Percentiles rank a stretch among this genome's conserved stretches.
Evolutionary conservation across 345 rosid genomes (phyloP).

Genomic region (Euphorbia tirucalli): DNA sequence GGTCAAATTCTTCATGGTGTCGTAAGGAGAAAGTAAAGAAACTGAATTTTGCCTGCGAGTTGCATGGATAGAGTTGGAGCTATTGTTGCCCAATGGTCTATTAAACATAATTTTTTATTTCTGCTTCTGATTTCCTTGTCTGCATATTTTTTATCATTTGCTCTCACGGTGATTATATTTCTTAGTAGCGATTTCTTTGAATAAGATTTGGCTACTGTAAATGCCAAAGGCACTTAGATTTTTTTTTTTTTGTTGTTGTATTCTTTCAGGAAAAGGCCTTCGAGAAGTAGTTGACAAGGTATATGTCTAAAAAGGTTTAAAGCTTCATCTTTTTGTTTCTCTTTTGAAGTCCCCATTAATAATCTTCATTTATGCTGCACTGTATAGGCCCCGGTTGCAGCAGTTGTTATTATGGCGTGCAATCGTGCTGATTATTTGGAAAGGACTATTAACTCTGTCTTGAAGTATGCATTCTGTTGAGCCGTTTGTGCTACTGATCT

Average conservation of each 20-base stretch:
- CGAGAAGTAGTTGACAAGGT: conserved; percentile 51
- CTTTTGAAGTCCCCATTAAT: conserved; percentile 2
- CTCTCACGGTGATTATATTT: background rate
- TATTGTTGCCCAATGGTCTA: background rate
- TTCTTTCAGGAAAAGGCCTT: conserved; percentile 65
- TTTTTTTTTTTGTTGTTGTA: conserved; percentile 15
- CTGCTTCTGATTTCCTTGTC: background rate
- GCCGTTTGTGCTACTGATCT: conserved; percentile 3
- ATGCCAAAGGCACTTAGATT: conserved; percentile 6
- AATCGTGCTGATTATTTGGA: conserved; percentile 95
- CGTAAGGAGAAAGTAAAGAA: background rate
- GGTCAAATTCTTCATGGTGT: background rate
- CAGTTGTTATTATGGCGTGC: conserved; percentile 98
- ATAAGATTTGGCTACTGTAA: background rate
- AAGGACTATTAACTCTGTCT: conserved; percentile 72
- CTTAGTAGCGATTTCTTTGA: background rate
- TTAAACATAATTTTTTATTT: background rate
- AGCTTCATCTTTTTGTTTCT: conserved; percentile 6
- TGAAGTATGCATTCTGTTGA: conserved; percentile 46
- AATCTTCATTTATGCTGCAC: conserved; percentile 26
- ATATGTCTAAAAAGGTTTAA: conserved; percentile 37
- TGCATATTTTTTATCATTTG: background rate
- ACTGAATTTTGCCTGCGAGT: background rate
- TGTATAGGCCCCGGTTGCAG: conserved; percentile 71
- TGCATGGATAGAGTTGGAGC: background rate